phyloP scores from a whole-genome alignment of 2,329 filamentous ascomycete species.

The Dactylellina sp. region DNA sequence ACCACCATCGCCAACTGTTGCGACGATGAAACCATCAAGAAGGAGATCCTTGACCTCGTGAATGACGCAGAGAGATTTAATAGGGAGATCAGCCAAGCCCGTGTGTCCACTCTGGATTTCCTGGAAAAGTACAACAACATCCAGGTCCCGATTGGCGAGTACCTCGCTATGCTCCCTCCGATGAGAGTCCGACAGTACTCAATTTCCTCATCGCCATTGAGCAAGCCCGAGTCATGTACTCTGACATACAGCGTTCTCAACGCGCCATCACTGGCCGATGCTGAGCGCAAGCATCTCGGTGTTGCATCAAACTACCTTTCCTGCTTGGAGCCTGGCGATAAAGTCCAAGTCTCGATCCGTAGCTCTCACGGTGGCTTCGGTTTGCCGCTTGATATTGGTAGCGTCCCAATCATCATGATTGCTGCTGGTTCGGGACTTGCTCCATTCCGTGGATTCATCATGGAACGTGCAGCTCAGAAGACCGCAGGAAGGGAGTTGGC shows the following conservation, averaged over 20 bases:
- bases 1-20: slow-evolving; percentile 67
- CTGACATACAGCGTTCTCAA: slow-evolving; percentile 77
- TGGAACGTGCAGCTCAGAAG: slow-evolving; percentile 70
- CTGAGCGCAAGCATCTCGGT: slow-evolving; percentile 68
- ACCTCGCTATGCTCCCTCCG: slow-evolving; percentile 78
- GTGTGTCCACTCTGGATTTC: slow-evolving; percentile 75
- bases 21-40: slow-evolving; percentile 67
- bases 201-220: slow-evolving; percentile 79
- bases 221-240: slow-evolving; percentile 70
- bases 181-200: slow-evolving; percentile 85
- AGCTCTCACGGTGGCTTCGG: slow-evolving; percentile 67
- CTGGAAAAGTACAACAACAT: slow-evolving; percentile 74
- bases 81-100: slow-evolving; percentile 69
- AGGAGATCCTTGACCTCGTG: slow-evolving; percentile 67
- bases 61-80: slow-evolving; percentile 66
- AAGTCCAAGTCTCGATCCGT: slow-evolving; percentile 65
- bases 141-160: slow-evolving; percentile 73
- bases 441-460: slow-evolving; percentile 73
- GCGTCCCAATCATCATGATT: slow-evolving; percentile 68
- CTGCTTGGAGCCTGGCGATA: slow-evolving; percentile 65
- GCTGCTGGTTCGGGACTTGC: slow-evolving; percentile 71
- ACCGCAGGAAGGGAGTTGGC: slow-evolving; percentile 69
- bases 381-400: slow-evolving; percentile 66
- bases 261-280: slow-evolving; percentile 67
- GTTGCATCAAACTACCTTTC: slow-evolving; percentile 74